Conservation (phyloP, 495 filamentous ascomycete species). For the Massariosphaeria phaeospora region DNA sequence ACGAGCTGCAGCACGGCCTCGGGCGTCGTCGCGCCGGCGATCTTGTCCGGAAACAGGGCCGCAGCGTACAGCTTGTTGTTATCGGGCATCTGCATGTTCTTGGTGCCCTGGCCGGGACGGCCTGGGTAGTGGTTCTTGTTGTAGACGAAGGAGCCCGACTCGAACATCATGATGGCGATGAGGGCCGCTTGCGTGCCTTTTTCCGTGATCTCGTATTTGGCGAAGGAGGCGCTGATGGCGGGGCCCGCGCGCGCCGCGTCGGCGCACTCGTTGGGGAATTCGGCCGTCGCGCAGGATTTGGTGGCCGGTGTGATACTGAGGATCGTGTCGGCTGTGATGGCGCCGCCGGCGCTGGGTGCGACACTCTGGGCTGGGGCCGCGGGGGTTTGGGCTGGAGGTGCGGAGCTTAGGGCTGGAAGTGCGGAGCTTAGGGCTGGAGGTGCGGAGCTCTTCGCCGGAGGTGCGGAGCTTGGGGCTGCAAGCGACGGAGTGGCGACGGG, state of each 20-base stretch:
- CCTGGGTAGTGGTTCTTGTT: conserved; percentile 41
- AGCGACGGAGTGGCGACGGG: background rate
- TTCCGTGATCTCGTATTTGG: conserved; percentile 49
- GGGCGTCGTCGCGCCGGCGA: conserved; percentile 31
- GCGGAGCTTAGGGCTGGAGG: background rate
- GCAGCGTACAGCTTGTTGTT: conserved; percentile 60
- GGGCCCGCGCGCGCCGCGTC: conserved; percentile 60
- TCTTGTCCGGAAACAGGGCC: conserved; percentile 25
- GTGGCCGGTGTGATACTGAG: conserved; percentile 49
- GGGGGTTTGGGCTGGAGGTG: background rate
- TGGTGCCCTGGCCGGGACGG: conserved; percentile 66
- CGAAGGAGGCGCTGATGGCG: conserved; percentile 52
- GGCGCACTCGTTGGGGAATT: conserved; percentile 55
- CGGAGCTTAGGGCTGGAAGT: background rate
- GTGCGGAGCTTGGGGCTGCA: background rate
- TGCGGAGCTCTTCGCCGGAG: background rate
- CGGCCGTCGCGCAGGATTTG: conserved; percentile 45
- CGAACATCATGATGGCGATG: conserved; percentile 47
- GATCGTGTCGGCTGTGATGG: conserved; percentile 46
- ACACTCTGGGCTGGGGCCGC: background rate
- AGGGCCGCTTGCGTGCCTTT: conserved; percentile 37
- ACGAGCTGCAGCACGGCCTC: conserved; percentile 57
- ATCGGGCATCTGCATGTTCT: conserved; percentile 66
- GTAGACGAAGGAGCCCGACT: conserved; percentile 53
- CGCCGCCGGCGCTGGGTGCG: background rate